Base-by-base conservation (phyloP, 2,329 filamentous ascomycete genomes). In the Phialophora verrucosa region DNA sequence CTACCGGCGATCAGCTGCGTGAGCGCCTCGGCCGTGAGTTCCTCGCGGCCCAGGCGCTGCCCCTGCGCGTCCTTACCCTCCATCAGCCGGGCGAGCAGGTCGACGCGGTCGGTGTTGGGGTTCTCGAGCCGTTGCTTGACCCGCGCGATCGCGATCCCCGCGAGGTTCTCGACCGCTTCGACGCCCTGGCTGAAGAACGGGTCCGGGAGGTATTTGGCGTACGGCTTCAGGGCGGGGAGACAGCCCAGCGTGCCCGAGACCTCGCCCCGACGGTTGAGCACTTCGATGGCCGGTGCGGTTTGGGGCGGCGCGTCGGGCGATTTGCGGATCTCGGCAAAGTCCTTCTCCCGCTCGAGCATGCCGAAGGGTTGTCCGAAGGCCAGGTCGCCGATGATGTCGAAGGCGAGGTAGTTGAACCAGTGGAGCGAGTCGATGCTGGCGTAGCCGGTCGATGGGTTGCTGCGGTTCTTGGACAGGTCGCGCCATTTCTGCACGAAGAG, bases 11-110 rank as follows among this genome's bases (percentile, higher is more conserved):
- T 96, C 50, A 97, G 85, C 77, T 97, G 93, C 0, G 93, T 97
- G 29, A 96, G 82, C 0, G 93, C 93, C 80, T 97, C 93, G 42
- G 92, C 92, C 0, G 92, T 96, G 60, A 97, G 83, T 76, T 97
- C 93, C 72, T 90, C 85, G 29, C 91, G 85, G 4, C 91, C 89
- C 0, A 97, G 85, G 11, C 87, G 89, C 66, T 91, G 82, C 63
- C 92, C 93, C 27, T 87, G 90, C 67, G 91, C 90, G 76, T 97
- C 92, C 64, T 90, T 89, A 56, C 91, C 92, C 78, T 96, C 90
- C 87, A 96, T 94, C 10, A 97, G 82, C 1, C 91, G 86, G 1
- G 91, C 88, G 4, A 97, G 88, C 0, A 97, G 85, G 74, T 97
- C 93, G 57, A 90, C 89, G 68, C 93, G 90, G 42, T 87, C 84